These are phyloP conservation scores for Exserohilum rostratum DNA, from an alignment of 2,329 filamentous ascomycete genomes.

Conservation along the genomic window DNA sequence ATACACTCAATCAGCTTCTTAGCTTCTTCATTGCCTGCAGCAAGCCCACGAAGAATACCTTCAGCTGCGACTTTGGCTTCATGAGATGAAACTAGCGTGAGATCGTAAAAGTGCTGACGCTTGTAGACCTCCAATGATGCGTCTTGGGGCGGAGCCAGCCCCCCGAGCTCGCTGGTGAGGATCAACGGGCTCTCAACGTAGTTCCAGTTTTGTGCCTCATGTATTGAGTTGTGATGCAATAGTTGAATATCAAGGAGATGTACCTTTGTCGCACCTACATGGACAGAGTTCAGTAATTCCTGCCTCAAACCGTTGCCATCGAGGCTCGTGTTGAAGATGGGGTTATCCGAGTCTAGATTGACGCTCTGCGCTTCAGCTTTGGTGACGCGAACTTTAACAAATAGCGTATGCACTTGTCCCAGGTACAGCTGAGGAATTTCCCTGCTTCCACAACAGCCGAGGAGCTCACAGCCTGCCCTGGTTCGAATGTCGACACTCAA, in stretches of 20 bases:
- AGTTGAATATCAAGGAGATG: conserved; percentile 37
- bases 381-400: conserved; percentile 27
- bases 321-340: conserved; percentile 31
- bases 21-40: conserved; percentile 11
- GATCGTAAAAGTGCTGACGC: conserved; percentile 28
- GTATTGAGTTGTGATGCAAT: conserved; percentile 28
- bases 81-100: conserved; percentile 14
- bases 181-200: conserved; percentile 33
- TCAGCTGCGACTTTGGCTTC: conserved; percentile 16
- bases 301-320: conserved; percentile 27
- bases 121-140: conserved; percentile 28
- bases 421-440: conserved; percentile 27
- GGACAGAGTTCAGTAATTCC: conserved; percentile 25
- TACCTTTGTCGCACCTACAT: conserved; percentile 25
- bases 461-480: conserved; percentile 33
- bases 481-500: conserved; percentile 30
- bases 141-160: conserved; percentile 25
- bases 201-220: conserved; percentile 27
- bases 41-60: conserved; percentile 4
- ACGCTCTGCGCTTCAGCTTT: conserved; percentile 22
- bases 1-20: conserved; percentile 26
- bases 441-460: conserved; percentile 23
- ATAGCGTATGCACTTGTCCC: conserved; percentile 37
- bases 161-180: conserved; percentile 28
- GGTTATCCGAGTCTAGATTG: conserved; percentile 25